Percentiles rank a stretch among this genome's conserved stretches.
Conservation (phyloP, 768 basidiomycete genomes). For the Mycena kentingensis region DNA sequence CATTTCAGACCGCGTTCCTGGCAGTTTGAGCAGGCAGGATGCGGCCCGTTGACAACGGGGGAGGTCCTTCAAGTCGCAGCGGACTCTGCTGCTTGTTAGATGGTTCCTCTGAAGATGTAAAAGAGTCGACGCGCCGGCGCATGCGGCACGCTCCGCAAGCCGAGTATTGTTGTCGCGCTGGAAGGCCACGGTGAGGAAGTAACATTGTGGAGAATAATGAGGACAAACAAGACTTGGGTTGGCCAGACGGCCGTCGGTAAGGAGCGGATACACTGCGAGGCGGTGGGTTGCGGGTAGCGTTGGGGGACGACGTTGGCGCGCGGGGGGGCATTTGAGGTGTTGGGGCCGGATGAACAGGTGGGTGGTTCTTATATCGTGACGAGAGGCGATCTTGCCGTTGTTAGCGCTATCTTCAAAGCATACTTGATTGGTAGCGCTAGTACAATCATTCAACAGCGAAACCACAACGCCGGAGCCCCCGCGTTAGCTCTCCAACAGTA, state of each 20-base stretch:
- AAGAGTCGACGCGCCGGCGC: constrained; percentile 61
- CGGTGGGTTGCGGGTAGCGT: constrained; percentile 34
- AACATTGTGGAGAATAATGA: too few species aligned
- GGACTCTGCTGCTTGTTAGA: constrained; percentile 58
- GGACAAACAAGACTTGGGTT: constrained; percentile 78
- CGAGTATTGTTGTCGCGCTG: constrained; percentile 84
- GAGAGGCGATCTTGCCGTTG: constrained; percentile 17
- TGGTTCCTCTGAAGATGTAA: constrained; percentile 3
- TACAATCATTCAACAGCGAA: constrained; percentile 31
- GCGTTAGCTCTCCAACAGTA: constrained; percentile 74
- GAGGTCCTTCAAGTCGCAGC: constrained; percentile 90
- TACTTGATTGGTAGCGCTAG: constrained; percentile 25
- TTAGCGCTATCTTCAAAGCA: constrained; percentile 9
- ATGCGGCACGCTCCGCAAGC: constrained; percentile 93
- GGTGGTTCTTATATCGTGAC: constrained; percentile 38
- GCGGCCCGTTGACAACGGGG: constrained; percentile 50
- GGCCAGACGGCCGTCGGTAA: constrained; percentile 52
- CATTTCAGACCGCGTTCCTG: constrained; percentile 87
- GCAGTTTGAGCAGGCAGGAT: constrained; percentile 82
- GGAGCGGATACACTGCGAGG: constrained; percentile 43
- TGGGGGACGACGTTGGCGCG: constrained; percentile 39
- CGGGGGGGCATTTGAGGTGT: constrained; percentile 59
- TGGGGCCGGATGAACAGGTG: constrained; percentile 26
- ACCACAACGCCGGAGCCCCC: constrained; percentile 62
- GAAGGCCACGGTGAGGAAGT: too few species aligned